Evolutionary conservation across 2,329 filamentous ascomycete genomes (phyloP).

Genomic region (Colletotrichum cereale): DNA sequence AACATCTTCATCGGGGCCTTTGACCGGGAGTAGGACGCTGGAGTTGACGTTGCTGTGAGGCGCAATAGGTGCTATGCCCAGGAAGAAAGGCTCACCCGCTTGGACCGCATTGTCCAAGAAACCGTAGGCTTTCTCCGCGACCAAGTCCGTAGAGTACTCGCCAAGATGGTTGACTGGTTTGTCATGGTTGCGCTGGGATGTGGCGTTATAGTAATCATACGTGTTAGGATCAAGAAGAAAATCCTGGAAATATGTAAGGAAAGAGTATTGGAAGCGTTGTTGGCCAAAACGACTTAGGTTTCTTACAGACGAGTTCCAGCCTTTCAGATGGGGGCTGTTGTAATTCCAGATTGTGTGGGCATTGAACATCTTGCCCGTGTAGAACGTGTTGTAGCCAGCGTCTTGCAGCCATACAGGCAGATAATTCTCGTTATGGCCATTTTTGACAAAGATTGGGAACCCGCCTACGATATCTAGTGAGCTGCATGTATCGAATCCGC

Average conservation of each 20-base stretch:
- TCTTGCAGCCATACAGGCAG: constrained; percentile 65
- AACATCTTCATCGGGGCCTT: constrained; percentile 66
- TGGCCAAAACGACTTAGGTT: fast-evolving
- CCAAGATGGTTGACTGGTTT: constrained; percentile 55
- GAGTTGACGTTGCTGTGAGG: constrained; percentile 48
- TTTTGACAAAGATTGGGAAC: constrained; percentile 64
- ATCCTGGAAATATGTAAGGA: constrained; percentile 42
- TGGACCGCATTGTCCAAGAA: constrained; percentile 72
- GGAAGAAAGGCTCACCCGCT: constrained; percentile 66
- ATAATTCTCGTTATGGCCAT: constrained; percentile 63
- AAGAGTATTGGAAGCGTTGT: fast-evolving
- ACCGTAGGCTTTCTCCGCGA: constrained; percentile 68
- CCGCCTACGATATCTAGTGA: constrained; percentile 46
- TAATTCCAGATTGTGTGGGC: constrained; percentile 63
- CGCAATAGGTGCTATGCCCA: constrained; percentile 64
- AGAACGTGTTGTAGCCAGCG: constrained; percentile 65
- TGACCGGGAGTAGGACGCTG: constrained; percentile 61
- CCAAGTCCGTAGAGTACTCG: constrained; percentile 65
- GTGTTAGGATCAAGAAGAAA: constrained; percentile 75
- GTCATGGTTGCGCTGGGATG: constrained; percentile 71
- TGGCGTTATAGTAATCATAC: constrained; percentile 76
- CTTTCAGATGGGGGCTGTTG: constrained; percentile 62
- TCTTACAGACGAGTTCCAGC: constrained; percentile 65
- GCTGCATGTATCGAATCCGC: neutral
- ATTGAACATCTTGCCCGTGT: constrained; percentile 69